A percentile compares a stretch with the other conserved stretches of the same genome.
Conservation (phyloP, 2,329 filamentous ascomycete species). For the Trichophyton simii region DNA sequence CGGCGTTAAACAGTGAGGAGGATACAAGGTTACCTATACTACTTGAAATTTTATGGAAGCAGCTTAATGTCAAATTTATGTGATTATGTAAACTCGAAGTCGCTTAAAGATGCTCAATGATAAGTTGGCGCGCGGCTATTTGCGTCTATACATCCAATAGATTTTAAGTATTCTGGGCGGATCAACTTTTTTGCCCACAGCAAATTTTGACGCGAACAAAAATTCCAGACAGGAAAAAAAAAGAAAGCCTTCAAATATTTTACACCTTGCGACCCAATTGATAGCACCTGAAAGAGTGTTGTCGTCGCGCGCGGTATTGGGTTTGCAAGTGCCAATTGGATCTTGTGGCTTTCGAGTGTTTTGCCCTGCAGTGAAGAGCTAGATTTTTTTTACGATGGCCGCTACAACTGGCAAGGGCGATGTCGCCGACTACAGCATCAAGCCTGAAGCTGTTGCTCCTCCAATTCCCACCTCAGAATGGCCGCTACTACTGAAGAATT, state of each 20-base stretch:
- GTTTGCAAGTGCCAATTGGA: background rate
- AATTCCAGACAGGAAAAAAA: background rate
- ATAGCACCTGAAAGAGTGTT: background rate
- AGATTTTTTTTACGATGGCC: constrained; percentile 17
- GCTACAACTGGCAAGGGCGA: constrained; percentile 46
- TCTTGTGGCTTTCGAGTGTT: background rate
- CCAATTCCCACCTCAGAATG: constrained; percentile 75
- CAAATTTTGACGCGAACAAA: constrained; percentile 1
- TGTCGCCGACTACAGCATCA: constrained; percentile 66
- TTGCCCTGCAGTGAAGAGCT: background rate
- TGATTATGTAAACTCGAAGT: no score
- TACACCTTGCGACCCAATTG: background rate
- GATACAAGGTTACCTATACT: no score
- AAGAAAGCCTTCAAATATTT: constrained; percentile 10
- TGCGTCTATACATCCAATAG: background rate
- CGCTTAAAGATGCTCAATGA: no score
- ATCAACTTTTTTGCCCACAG: constrained; percentile 5
- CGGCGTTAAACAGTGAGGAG: no score
- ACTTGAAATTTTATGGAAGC: no score
- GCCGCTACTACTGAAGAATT: constrained; percentile 93
- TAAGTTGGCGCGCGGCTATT: background rate
- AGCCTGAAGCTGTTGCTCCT: constrained; percentile 72
- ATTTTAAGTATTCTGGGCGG: background rate
- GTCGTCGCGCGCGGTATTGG: background rate
- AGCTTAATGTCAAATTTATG: no score